A percentile compares a stretch with the other conserved stretches of the same genome.
Evolutionary conservation across 768 basidiomycete species (phyloP).

Genomic region (Trichaptum fuscoviolaceum): DNA sequence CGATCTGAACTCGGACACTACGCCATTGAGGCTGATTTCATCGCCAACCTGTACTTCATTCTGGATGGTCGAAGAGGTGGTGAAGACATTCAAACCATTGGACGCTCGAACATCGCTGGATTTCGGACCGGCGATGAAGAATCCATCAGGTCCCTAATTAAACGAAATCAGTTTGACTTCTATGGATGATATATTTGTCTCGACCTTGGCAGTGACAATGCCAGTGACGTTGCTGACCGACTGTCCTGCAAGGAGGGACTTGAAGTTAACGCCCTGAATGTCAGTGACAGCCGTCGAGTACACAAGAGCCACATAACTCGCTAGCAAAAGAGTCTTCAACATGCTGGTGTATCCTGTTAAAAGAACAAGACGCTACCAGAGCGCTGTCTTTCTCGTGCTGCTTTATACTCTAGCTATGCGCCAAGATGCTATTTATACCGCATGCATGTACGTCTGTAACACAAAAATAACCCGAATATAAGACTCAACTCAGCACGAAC

Average conservation of each 20-base stretch:
- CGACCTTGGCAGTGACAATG: constrained; percentile 49
- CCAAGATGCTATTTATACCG: background rate
- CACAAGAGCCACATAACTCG: background rate
- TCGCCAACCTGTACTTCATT: constrained; percentile 42
- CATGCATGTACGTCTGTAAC: background rate
- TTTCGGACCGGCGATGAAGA: constrained; percentile 42
- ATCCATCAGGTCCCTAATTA: constrained; percentile 38
- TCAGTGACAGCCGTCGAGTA: constrained; percentile 33
- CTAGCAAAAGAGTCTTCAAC: background rate
- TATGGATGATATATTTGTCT: background rate
- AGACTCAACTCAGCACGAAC: background rate
- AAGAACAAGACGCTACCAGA: background rate
- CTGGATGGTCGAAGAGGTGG: constrained; percentile 32
- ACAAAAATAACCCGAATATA: background rate
- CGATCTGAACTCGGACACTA: constrained; percentile 46
- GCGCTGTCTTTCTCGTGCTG: constrained; percentile 18
- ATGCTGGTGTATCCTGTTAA: background rate
- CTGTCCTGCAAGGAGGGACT: constrained; percentile 41
- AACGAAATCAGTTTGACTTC: background rate
- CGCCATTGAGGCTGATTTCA: constrained; percentile 37
- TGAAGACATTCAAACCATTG: constrained; percentile 47
- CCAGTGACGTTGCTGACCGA: constrained; percentile 44
- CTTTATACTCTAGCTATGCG: constrained; percentile 39
- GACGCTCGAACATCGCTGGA: constrained; percentile 42
- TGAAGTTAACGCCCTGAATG: constrained; percentile 44